Base-by-base conservation (phyloP, 768 basidiomycete genomes). In the Suillus americanus region DNA sequence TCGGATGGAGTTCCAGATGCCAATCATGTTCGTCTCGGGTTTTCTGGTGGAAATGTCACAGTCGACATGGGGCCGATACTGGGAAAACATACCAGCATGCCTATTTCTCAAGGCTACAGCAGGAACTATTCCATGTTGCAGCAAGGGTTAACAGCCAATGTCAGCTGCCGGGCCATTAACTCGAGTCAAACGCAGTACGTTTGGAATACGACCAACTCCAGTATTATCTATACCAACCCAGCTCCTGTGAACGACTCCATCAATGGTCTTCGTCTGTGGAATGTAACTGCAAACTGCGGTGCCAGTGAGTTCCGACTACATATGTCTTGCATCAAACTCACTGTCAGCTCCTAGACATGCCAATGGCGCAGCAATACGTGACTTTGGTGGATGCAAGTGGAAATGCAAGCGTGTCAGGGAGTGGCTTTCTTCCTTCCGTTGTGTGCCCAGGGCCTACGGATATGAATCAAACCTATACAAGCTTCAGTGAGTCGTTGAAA, bases 131-230 rank as follows among this genome's bases (percentile, higher is more conserved):
- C 62, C 18, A 35, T 62, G 18, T 62, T 2, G 13, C 62, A 62
- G 20, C 62, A 62, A 16, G 62, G 62, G 14, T 40, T 62, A 16
- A 62, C 61, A 10, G 62, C 62, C 38, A 25, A 55, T 6, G 62
- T 62, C 48, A 54, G 10, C 14, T 62, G 62, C 20, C 10, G 9
- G n/a, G 8, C 45, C 16, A 38, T 53, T 10, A 9, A n/a, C 33
- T 20, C 37, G 50, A 62, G 16, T 55, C 23, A 53, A 10, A 51
- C 30, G 16, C 62, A 62, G 33, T 38, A 62, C 35, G 5, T 40
- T 14, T 38, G 38, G 48, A 12, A 50, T 5, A 37, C 45, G n/a
- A 41, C 12, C 6, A 63, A 55, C 62, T 18, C 20, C 2, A 9
- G 2, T 18, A 2, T 40, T 8, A 41, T 37, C 16, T 30, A 54